Evolutionary conservation across 331 rosid genomes (phyloP), one percentile per base, ranked within the genome.

Genomic region (Cydonia oblonga): DNA sequence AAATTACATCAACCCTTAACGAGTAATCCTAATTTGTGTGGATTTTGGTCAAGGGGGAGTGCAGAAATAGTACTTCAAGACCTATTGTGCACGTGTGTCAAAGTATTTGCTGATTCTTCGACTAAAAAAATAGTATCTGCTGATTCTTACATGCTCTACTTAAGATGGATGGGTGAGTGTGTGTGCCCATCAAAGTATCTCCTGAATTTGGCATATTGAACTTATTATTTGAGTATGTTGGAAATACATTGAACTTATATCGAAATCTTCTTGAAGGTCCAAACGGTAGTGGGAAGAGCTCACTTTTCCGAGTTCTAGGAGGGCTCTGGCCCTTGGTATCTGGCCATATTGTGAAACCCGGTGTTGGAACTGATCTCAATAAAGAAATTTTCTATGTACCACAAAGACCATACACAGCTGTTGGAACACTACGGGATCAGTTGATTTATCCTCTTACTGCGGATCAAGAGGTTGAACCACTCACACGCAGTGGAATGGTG

Each of bases 301-400:
- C 98, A 6, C 98, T 95, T 81, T 95, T 95, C 83, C 88, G 98
- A 64, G 98, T 95, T 81, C 79, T 95, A 74, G 98, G 98, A 24
- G 98, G 98, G 75, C 97, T 95, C 44, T 95, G 98, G 98, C 98
- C 98, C n/a, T 75, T 95, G 76, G 88, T 91, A 57, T 89, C 96
- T 74, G 98, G 98, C 62, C 86, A 85, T 85, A 91, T 95, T 60
- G 96, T 90, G 81, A 95, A 95, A 79, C 98, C 98, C 44, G 98
- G 97, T 75, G 83, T 87, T 83, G 98, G 98, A 74, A 86, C 97
- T 74, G 93, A 95, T 86, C 98, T 95, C 73, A 95, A 95, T 71
- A 95, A 95, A 85, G 98, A 95, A 77, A 95, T 95, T 73, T 95
- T 95, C 81, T 95, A 95, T 79, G 98, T 95, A 79, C 98, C 97